phyloP scores from a whole-genome alignment of 2,329 filamentous ascomycete genomes.

The Microdochium bolleyi region DNA sequence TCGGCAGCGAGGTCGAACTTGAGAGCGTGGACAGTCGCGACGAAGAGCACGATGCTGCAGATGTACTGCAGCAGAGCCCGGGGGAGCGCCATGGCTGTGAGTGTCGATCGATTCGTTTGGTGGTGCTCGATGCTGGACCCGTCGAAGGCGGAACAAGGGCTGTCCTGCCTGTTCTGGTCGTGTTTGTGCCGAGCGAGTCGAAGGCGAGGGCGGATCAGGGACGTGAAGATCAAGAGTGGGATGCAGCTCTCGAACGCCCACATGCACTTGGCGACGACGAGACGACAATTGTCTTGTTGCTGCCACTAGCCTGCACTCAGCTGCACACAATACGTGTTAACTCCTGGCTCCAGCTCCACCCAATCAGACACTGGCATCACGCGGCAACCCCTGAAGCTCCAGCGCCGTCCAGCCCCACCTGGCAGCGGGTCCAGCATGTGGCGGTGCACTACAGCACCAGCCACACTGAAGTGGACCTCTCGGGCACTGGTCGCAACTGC shows the following conservation, averaged over 20 bases:
- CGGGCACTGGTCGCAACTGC: background rate
- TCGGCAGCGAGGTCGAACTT: constrained; percentile 89
- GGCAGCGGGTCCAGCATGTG: background rate
- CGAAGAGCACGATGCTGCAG: constrained; percentile 49
- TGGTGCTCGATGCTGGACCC: background rate
- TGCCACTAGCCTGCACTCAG: background rate
- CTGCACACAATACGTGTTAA: constrained; percentile 1
- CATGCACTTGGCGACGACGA: background rate
- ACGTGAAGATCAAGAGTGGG: background rate
- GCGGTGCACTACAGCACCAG: background rate
- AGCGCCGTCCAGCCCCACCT: background rate
- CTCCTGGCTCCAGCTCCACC: background rate
- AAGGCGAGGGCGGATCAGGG: background rate
- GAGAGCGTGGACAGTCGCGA: constrained; percentile 56
- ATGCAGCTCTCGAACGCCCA: background rate
- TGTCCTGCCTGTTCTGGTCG: background rate
- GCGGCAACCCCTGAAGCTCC: background rate
- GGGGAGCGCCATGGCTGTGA: constrained; percentile 37
- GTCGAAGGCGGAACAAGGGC: no score
- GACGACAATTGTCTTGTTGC: constrained; percentile 1
- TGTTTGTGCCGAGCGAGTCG: background rate
- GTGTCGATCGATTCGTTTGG: constrained; percentile 4
- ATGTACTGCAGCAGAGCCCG: constrained; percentile 48
- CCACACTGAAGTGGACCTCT: background rate
- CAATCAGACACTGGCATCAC: background rate